Evolutionary conservation across 208 protist species (phyloP).

Genomic region (Porcisia hertigi): DNA sequence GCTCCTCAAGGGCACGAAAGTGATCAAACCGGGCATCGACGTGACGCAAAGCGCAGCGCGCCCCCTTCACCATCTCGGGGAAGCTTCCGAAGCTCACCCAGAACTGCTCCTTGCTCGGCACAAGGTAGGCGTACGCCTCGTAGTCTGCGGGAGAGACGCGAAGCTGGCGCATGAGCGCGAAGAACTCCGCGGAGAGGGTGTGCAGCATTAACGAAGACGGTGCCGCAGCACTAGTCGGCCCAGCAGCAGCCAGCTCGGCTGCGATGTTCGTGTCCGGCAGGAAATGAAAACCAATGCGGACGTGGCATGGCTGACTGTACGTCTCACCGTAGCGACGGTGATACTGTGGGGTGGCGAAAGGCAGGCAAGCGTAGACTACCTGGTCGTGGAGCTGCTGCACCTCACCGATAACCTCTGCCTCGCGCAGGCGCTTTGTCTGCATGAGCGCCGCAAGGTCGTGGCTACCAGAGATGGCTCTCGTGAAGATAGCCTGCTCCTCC

Average conservation of each 20-base stretch:
- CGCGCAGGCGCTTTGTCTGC: slow-evolving; percentile 66
- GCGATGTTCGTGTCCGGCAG: slow-evolving; percentile 28
- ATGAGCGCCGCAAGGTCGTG: slow-evolving; percentile 55
- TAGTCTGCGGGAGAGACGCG: slow-evolving; percentile 49
- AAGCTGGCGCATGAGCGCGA: slow-evolving; percentile 66
- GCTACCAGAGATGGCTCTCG: slow-evolving; percentile 46
- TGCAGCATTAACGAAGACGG: slow-evolving; percentile 34
- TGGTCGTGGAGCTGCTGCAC: slow-evolving; percentile 70
- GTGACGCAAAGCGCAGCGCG: slow-evolving; percentile 75
- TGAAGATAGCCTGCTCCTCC: slow-evolving; percentile 63
- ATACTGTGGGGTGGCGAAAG: slow-evolving; percentile 85
- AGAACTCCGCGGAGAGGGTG: slow-evolving; percentile 71
- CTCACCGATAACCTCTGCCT: slow-evolving; percentile 68
- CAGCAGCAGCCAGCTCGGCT: slow-evolving; percentile 22
- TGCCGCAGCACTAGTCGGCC: neutral
- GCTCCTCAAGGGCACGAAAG: slow-evolving; percentile 91
- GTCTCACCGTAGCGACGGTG: slow-evolving; percentile 79
- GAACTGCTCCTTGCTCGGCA: slow-evolving; percentile 78
- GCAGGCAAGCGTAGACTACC: slow-evolving; percentile 68
- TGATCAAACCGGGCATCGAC: slow-evolving; percentile 69
- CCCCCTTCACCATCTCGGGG: slow-evolving; percentile 86
- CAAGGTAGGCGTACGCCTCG: slow-evolving; percentile 58
- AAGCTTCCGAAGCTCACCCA: slow-evolving; percentile 81
- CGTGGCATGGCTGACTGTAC: slow-evolving; percentile 83
- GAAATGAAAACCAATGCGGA: slow-evolving; percentile 81